Evolutionary conservation across 176 grass and related monocot genomes (phyloP).

Genomic region (Carex parvula): DNA sequence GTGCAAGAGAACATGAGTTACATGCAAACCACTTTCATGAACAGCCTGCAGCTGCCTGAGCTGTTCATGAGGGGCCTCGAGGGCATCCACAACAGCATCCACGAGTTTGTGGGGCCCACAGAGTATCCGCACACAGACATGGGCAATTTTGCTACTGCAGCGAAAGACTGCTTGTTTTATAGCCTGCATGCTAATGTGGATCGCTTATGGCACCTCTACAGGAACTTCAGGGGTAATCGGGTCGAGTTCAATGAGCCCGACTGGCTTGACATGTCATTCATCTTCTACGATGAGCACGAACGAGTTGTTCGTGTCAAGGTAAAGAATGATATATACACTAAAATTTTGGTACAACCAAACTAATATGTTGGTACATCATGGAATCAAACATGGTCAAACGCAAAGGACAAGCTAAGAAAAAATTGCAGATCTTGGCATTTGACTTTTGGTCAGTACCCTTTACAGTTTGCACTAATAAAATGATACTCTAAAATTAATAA

Average conservation of each 20-base stretch:
- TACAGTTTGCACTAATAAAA: too few relatives aligned
- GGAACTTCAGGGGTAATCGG: slow-evolving; percentile 9
- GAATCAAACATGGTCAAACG: too few relatives aligned
- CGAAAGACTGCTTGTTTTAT: slow-evolving; percentile 49
- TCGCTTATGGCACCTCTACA: slow-evolving; percentile 33
- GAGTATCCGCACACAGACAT: slow-evolving; percentile 18
- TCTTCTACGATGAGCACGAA: slow-evolving; percentile 55
- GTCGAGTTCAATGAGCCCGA: slow-evolving; percentile 37
- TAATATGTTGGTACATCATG: too few relatives aligned
- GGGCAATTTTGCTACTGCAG: slow-evolving; percentile 49
- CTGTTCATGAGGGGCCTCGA: slow-evolving; percentile 41
- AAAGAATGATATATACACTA: background rate
- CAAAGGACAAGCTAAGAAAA: too few relatives aligned
- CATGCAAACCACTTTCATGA: slow-evolving; percentile 24
- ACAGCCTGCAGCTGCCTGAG: slow-evolving; percentile 6
- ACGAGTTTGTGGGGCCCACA: slow-evolving; percentile 34
- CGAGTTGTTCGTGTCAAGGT: slow-evolving; percentile 45
- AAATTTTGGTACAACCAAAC: too few relatives aligned
- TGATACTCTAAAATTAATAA: too few relatives aligned
- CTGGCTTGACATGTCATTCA: slow-evolving; percentile 51
- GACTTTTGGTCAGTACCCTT: too few relatives aligned
- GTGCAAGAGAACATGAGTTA: background rate
- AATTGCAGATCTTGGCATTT: too few relatives aligned
- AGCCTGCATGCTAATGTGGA: slow-evolving; percentile 49
- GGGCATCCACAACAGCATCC: slow-evolving; percentile 44